Percentiles rank a stretch among this genome's conserved stretches.
These are phyloP conservation scores for Hysterium pulicare DNA, from an alignment of 2,329 filamentous ascomycete genomes.

Conservation along the genomic window DNA sequence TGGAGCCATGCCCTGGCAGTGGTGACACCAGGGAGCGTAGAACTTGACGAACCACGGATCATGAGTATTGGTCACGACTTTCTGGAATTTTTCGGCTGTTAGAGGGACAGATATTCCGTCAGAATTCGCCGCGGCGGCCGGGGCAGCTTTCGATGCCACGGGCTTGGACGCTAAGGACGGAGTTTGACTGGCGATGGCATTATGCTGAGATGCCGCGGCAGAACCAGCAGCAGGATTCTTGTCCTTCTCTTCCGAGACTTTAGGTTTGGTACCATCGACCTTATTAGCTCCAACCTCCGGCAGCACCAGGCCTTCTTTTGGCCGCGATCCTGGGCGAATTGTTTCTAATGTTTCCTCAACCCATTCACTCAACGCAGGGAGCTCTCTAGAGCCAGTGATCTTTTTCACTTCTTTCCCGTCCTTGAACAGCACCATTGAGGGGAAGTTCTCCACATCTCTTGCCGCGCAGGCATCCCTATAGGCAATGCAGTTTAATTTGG, in stretches of 20 bases:
- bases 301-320: constrained; percentile 61
- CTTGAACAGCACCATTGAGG: constrained; percentile 76
- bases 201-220: constrained; percentile 23
- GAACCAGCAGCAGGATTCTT: constrained; percentile 31
- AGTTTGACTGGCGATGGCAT: constrained; percentile 16
- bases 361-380: constrained; percentile 63
- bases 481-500: constrained; percentile 77
- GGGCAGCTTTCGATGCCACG: constrained; percentile 44
- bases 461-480: constrained; percentile 72
- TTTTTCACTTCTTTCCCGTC: constrained; percentile 66
- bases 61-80: constrained; percentile 76
- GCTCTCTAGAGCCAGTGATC: constrained; percentile 64
- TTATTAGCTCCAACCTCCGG: constrained; percentile 65
- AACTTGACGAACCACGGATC: constrained; percentile 99
- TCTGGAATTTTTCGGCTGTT: constrained; percentile 81
- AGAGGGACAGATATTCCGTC: constrained; percentile 72
- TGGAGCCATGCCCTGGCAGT: constrained; percentile 89
- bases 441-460: constrained; percentile 67
- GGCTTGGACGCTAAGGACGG: constrained; percentile 24
- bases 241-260: constrained; percentile 36
- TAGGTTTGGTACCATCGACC: constrained; percentile 41
- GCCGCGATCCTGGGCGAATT: constrained; percentile 76
- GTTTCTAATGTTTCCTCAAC: constrained; percentile 75
- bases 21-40: constrained; percentile 94
- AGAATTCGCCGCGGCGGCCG: constrained; percentile 58